Evolutionary conservation across 257 asterid species (phyloP), one percentile per base, ranked within the genome.

Genomic region (Plantago major): DNA sequence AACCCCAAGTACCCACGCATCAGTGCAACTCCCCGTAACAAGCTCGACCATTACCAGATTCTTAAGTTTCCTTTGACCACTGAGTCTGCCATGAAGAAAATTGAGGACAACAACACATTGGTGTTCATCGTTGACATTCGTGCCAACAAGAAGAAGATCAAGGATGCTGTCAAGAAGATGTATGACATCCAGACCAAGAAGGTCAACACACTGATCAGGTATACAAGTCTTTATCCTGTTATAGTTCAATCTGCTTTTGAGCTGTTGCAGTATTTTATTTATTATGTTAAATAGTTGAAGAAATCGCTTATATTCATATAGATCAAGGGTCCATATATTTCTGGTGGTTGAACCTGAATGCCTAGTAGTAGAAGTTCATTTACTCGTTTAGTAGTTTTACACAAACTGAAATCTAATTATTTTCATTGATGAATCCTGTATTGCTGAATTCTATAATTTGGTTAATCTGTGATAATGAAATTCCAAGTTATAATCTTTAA

Each of bases 131-230:
- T 78, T 4, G 88, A 81, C 67, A 72, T 81, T 43, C 76, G 78
- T 60, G 84, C 82, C n/a, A 80, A 81, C 55, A 81, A 76, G 74
- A 81, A 76, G 60, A 81, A 78, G 77, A 81, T 82, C 38, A 82
- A 78, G 81, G 82, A 54, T 53, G 88, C 88, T 0, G 88, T 82
- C 67, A 82, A 71, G 72, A 74, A 78, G 17, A 82, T 82, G 88
- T 82, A 82, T 10, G 82, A 82, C 68, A 82, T 82, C 53, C 81
- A 71, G 80, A 78, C 81, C 7, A 74, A 79, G 77, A 82, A 82
- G 69, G 78, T 82, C 28, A 82, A 82, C 68, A 82, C 84, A 7
- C 79, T 82, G 16, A 82, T 81, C 79, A 78, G 87, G 87, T 81
- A 54, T 64, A 38, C 15, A 47, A 30, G 16, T 28, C n/a, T 64